These are phyloP conservation scores for Blastobotrys buckinghamii DNA, from an alignment of 1,139 yeast species.

Conservation along the genomic window DNA sequence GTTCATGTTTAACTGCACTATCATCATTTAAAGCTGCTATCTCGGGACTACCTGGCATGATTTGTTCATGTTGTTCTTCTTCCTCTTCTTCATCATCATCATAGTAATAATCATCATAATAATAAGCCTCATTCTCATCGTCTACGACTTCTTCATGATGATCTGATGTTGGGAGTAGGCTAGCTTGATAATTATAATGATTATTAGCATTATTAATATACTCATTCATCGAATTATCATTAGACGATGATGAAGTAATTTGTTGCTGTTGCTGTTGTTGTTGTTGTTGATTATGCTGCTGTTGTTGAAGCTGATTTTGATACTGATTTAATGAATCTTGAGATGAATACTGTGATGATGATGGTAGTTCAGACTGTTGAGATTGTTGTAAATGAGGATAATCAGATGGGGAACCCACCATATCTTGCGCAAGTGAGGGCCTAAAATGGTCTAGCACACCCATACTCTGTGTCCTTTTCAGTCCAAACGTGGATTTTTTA, in stretches of 20 bases:
- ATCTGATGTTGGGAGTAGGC: not conserved
- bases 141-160: slow-evolving; percentile 1
- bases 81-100: not conserved
- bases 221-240: not conserved
- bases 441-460: slow-evolving; percentile 68
- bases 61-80: slow-evolving; percentile 1
- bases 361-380: too few relatives aligned
- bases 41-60: slow-evolving; percentile 31
- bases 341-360: not conserved
- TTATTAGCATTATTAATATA: too few relatives aligned
- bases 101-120: not conserved
- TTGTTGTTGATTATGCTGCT: not conserved
- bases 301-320: not conserved
- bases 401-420: slow-evolving; percentile 20
- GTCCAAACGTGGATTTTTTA: slow-evolving; percentile 62
- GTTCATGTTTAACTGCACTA: slow-evolving; percentile 71
- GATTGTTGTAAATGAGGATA: slow-evolving; percentile 21
- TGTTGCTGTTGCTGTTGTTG: not conserved
- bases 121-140: not conserved
- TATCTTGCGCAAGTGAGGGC: slow-evolving; percentile 15
- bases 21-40: slow-evolving; percentile 58
- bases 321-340: not conserved
- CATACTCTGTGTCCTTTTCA: slow-evolving; percentile 78
- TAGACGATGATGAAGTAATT: not conserved
- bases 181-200: not conserved